Conservation (phyloP, 2,329 filamentous ascomycete species). For the Dactylellina parvicollis region DNA sequence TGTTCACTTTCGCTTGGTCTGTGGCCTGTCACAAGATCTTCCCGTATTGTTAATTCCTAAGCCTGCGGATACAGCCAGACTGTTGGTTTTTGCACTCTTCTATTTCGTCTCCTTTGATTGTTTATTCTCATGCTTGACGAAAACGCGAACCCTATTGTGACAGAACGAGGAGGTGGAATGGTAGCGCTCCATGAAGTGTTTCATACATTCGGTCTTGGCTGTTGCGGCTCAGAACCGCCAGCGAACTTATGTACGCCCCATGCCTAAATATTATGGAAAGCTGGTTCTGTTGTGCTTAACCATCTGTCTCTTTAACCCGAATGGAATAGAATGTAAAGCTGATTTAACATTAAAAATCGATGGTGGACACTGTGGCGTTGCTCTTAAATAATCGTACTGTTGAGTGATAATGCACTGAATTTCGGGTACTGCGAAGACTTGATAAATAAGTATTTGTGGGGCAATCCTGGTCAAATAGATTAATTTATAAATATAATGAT, state of each 20-base stretch:
- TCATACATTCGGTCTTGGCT: background rate
- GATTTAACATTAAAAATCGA: no score
- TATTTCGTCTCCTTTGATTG: background rate
- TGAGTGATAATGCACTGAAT: no score
- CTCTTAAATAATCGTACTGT: no score
- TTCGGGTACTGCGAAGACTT: no score
- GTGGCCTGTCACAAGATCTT: conserved; percentile 29
- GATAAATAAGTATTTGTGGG: no score
- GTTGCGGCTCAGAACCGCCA: background rate
- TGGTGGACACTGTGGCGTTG: no score
- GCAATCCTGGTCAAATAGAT: no score
- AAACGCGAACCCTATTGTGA: background rate
- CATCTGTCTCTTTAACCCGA: background rate
- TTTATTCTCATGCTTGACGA: background rate
- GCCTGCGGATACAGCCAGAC: conserved; percentile 51
- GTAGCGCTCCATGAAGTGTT: background rate
- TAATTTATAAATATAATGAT: no score
- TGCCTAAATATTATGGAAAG: background rate
- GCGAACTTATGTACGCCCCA: background rate
- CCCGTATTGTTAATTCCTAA: conserved; percentile 48
- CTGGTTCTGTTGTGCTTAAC: background rate
- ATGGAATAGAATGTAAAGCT: background rate
- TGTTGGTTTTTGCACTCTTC: conserved; percentile 45
- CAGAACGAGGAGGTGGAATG: background rate
- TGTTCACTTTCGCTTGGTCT: conserved; percentile 28